A percentile compares a stretch with the other conserved stretches of the same genome.
Conservation (phyloP, 371 early-diverging fungal species). For the Cokeromyces recurvatus region DNA sequence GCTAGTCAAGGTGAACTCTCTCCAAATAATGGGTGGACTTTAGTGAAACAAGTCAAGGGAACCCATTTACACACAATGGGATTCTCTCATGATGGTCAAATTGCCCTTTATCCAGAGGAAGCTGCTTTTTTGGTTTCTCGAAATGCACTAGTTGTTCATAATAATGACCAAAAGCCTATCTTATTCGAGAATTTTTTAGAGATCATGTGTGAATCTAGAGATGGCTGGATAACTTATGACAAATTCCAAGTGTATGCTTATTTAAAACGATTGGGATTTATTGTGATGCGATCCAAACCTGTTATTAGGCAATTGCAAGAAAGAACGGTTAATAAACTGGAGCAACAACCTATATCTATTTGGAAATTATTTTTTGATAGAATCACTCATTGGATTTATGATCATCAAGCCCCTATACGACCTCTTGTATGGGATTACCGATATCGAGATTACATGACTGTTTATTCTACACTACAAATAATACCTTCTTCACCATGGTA, state of each 20-base stretch:
- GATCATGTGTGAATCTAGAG: constrained; percentile 17
- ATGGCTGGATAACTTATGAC: constrained; percentile 33
- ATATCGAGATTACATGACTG: not conserved
- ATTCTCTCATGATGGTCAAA: constrained; percentile 30
- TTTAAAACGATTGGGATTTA: constrained; percentile 49
- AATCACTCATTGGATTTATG: too few species aligned
- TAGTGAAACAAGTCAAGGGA: constrained; percentile 25
- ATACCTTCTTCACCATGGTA: constrained; percentile 25
- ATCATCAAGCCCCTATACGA: not conserved
- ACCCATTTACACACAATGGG: constrained; percentile 44
- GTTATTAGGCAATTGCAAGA: too few species aligned
- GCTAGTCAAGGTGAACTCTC: constrained; percentile 1
- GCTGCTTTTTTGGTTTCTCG: constrained; percentile 50
- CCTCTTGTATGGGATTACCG: constrained; percentile 14
- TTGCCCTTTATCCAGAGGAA: constrained; percentile 44
- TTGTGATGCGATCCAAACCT: constrained; percentile 21
- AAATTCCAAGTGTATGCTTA: constrained; percentile 47
- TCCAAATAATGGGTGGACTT: too few species aligned
- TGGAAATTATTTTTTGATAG: too few species aligned
- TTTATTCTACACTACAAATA: constrained; percentile 23
- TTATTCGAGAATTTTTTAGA: constrained; percentile 18
- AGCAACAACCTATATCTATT: too few species aligned
- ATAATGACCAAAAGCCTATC: not conserved
- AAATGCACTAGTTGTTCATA: constrained; percentile 25
- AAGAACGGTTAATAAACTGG: too few species aligned